phyloP scores from a whole-genome alignment of 768 basidiomycete species.

The Rhizopogon vesiculosus region DNA sequence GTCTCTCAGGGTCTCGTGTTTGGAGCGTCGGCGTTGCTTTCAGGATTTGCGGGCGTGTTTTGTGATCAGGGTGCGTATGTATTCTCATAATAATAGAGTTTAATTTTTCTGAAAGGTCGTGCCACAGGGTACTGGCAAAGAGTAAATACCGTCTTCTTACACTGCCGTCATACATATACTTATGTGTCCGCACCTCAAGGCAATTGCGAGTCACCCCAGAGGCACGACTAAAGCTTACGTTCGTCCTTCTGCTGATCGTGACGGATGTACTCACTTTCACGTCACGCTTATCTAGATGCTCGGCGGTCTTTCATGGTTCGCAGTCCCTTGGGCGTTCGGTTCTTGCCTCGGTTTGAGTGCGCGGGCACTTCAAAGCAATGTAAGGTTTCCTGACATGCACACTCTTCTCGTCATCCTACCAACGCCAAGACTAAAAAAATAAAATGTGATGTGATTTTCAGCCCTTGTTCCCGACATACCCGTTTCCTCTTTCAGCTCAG shows the following conservation, averaged over 20 bases:
- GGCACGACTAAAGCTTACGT: slow-evolving; percentile 33
- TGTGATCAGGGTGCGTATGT: slow-evolving; percentile 28
- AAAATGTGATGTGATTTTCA: background rate
- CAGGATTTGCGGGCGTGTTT: slow-evolving; percentile 30
- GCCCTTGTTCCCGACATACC: slow-evolving; percentile 36
- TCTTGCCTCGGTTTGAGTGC: slow-evolving; percentile 26
- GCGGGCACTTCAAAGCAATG: slow-evolving; percentile 12
- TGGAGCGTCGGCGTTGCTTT: slow-evolving; percentile 16
- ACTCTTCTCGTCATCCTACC: background rate
- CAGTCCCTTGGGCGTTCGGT: slow-evolving; percentile 27
- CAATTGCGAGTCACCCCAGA: slow-evolving; percentile 30
- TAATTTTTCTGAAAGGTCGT: background rate
- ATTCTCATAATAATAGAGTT: background rate
- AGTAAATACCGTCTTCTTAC: slow-evolving; percentile 9
- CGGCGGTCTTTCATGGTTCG: slow-evolving; percentile 36
- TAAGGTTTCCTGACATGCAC: background rate
- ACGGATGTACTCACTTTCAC: background rate
- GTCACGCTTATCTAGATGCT: slow-evolving; percentile 25
- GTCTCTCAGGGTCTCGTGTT: slow-evolving; percentile 17
- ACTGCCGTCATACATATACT: background rate
- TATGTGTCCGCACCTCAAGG: slow-evolving; percentile 12
- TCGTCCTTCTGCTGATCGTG: background rate
- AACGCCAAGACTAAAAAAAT: background rate
- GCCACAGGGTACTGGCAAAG: slow-evolving; percentile 35
- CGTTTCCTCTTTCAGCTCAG: slow-evolving; percentile 4